Base-by-base conservation (phyloP, 148 eudicot species). In the Rhododendron williamsianum region DNA sequence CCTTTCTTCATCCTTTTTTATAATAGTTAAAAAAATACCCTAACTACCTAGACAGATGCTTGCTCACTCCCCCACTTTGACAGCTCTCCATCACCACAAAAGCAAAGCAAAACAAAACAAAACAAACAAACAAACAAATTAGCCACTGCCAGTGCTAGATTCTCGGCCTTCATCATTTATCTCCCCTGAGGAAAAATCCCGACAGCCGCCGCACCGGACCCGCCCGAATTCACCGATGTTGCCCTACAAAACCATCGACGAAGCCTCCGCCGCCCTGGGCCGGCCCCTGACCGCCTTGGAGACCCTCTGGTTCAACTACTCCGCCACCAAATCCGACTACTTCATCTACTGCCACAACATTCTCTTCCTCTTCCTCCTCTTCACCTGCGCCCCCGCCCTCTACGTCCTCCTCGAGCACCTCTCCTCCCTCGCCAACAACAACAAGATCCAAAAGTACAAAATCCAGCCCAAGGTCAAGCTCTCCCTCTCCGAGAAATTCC, bases 311-410 rank as follows among this genome's bases (percentile, higher is more conserved):
- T 72, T 93, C 58, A 90, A 93, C 15, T 96, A 96, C 93, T 86
- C 99, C 18, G 95, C 93, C 52, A 78, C 83, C 81, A 96, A 93
- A 86, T 96, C 99, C 16, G 96, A 96, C 80, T 94, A 93, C 90
- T 89, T 90, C 81, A 89, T 96, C 35, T 96, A 89, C 87, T 95
- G 97, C 87, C 98, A 95, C 88, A 94, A 95, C 93, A 92, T 94
- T 54, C 78, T 95, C 38, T 94, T 96, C 84, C 92, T 96, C 73
- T 96, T 96, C 89, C 9, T 87, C 35, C 48, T 96, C 60, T 96
- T 93, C 90, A 89, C 99, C n/a, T 36, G 90, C 45, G 63, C 89
- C 25, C 99, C 99, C 3, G 81, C 93, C 9, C 93, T 91, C 33
- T 89, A 92, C 83, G 35, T 91, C 51, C 35, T 90, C 30, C 82